These are phyloP conservation scores for Stenocarpella maydis DNA, from an alignment of 2,329 filamentous ascomycete genomes.

Conservation along the genomic window DNA sequence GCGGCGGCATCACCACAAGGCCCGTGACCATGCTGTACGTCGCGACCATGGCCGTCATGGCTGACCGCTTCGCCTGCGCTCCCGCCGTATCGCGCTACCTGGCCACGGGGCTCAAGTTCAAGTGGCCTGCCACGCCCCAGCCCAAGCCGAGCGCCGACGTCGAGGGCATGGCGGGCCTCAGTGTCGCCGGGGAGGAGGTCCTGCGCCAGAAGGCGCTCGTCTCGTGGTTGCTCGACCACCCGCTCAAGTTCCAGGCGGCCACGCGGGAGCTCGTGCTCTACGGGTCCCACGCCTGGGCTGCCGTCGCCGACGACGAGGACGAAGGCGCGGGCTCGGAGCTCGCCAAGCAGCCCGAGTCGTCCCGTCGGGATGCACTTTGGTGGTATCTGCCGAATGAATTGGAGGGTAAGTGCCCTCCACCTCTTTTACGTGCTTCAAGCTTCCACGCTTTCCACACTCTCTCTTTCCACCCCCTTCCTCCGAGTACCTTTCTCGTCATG, in stretches of 20 bases:
- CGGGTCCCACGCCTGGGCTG: conserved; percentile 68
- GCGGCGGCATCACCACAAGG: conserved; percentile 54
- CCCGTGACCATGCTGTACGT: conserved; percentile 67
- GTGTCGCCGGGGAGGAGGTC: conserved; percentile 66
- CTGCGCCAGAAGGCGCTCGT: conserved; percentile 75
- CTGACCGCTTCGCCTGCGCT: conserved; percentile 76
- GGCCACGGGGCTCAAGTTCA: conserved; percentile 57
- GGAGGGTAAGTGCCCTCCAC: conserved; percentile 60
- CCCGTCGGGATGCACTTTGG: conserved; percentile 60
- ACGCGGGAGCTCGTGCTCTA: conserved; percentile 72
- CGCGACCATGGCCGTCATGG: conserved; percentile 73
- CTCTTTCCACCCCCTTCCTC: too few relatives aligned
- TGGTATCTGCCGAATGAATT: conserved; percentile 76
- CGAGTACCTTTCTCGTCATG: conserved; percentile 35
- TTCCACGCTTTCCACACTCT: neutral
- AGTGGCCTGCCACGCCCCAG: conserved; percentile 57
- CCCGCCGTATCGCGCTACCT: conserved; percentile 62
- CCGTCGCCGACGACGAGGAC: conserved; percentile 47
- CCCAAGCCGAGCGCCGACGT: conserved; percentile 41
- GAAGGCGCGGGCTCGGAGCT: conserved; percentile 39
- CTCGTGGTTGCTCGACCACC: conserved; percentile 70
- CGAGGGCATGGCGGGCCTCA: conserved; percentile 47
- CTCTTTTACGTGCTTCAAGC: neutral
- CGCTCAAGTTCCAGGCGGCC: conserved; percentile 65
- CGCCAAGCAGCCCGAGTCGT: conserved; percentile 5